Conservation (phyloP, 495 filamentous ascomycete species). For the Hamigera avellanea region DNA sequence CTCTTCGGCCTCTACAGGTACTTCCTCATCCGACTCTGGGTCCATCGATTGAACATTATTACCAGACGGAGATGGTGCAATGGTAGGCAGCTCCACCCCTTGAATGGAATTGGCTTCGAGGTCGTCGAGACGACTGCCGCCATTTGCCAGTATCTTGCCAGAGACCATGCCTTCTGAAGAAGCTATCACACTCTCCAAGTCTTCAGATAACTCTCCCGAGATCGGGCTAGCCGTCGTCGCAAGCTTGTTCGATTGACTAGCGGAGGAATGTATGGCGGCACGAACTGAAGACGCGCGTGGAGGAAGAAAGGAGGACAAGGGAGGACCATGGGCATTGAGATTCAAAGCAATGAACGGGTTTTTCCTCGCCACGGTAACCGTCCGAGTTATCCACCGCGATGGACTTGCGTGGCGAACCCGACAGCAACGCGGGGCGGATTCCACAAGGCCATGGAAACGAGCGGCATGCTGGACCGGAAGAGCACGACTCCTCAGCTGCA, state of each 20-base stretch:
- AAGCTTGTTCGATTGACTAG: conserved; percentile 3
- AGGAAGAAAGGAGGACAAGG: background rate
- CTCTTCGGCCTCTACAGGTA: conserved; percentile 29
- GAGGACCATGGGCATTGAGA: too few species aligned
- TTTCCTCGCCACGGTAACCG: conserved; percentile 9
- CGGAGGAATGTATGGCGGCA: conserved; percentile 7
- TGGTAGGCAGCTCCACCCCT: background rate
- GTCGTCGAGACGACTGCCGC: background rate
- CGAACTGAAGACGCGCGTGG: background rate
- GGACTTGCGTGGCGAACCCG: conserved; percentile 16
- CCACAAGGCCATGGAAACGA: conserved; percentile 13
- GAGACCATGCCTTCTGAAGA: too few species aligned
- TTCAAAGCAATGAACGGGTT: background rate
- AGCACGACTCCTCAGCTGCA: conserved; percentile 18
- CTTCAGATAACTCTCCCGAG: too few species aligned
- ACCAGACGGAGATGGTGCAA: background rate
- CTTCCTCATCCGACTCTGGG: conserved; percentile 37
- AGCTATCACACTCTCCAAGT: too few species aligned
- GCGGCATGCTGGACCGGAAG: conserved; percentile 21
- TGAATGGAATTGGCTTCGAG: background rate
- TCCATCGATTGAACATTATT: conserved; percentile 19
- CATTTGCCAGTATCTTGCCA: too few species aligned
- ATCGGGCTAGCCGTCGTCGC: conserved; percentile 1
- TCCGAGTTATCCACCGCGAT: conserved; percentile 6
- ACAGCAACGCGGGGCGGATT: conserved; percentile 10